Evolutionary conservation across 2,329 filamentous ascomycete species (phyloP), one percentile per base, ranked within the genome.

Genomic region (Akanthomyces dipterigenus): DNA sequence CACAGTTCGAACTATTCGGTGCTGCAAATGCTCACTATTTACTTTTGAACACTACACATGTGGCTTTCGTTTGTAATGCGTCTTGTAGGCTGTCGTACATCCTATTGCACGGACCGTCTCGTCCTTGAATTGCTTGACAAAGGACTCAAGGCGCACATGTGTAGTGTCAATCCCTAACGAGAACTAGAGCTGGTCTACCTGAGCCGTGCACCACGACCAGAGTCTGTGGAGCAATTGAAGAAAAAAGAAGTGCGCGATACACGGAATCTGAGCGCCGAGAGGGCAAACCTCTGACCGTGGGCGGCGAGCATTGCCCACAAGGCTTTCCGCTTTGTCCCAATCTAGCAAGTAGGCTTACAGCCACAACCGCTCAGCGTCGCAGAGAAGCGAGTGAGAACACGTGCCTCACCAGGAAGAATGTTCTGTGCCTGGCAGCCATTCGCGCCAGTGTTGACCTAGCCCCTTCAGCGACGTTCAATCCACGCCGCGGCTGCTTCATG

Each of bases 331-430:
- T 38, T 31, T 34, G n/a, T 45, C 49, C 48, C 28, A 42, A 31
- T 24, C 34, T 8, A 50, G 56, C 56, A 60, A 54, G 57, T 38
- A 22, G 49, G 49, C 57, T 60, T 45, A 43, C 38, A 60, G 57
- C 57, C 48, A 60, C 56, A 46, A 9, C 49, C 48, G 49, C 57
- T 53, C 5, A 20, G 28, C 49, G 49, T 54, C 49, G 26, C 38
- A 40, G 50, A 45, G 57, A 26, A 51, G 40, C 57, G 38, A 40
- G 26, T 1, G 9, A 38, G 18, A 4, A 54, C 57, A 60, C 57
- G 57, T 60, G 57, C 40, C 46, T 24, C 34, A 20, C 20, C 6
- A 22, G 43, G 20, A 12, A 46, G 43, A 18, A 26, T 40, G 12
- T 5, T 20, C 12, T 45, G 16, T 48, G 18, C 54, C 31, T 48